A percentile compares a stretch with the other conserved stretches of the same genome.
Conservation (phyloP, 2,329 filamentous ascomycete genomes). For the Davidsoniella neocaledoniae region DNA sequence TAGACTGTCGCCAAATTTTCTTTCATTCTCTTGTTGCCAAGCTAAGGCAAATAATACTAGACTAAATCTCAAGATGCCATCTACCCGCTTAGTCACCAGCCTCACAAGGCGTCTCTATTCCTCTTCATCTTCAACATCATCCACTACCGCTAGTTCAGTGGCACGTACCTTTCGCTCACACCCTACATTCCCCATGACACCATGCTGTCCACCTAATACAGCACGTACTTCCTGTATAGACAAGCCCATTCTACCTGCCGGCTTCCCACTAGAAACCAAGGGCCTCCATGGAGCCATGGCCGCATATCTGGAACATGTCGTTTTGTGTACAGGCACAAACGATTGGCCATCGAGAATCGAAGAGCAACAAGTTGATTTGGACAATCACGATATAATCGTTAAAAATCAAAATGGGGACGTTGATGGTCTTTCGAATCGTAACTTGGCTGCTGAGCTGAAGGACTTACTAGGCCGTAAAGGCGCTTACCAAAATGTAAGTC, state of each 20-base stretch:
- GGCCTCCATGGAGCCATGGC: constrained; percentile 42
- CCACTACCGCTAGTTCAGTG: neutral
- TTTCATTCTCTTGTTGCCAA: too few species aligned
- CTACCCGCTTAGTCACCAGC: too few species aligned
- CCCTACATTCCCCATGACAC: constrained; percentile 4
- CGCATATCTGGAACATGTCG: constrained; percentile 62
- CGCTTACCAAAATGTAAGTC: constrained; percentile 45
- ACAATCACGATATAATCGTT: constrained; percentile 19
- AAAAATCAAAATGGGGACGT: neutral
- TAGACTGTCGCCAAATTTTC: too few species aligned
- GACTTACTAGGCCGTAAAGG: constrained; percentile 50
- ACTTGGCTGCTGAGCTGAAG: constrained; percentile 57
- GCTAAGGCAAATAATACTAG: too few species aligned
- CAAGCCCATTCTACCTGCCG: constrained; percentile 44
- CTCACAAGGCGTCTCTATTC: too few species aligned
- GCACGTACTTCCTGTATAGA: constrained; percentile 37
- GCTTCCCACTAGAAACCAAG: constrained; percentile 50
- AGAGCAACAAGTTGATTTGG: constrained; percentile 24
- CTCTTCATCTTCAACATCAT: neutral
- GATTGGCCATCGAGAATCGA: constrained; percentile 80
- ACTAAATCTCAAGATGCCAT: neutral
- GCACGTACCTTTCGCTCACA: neutral
- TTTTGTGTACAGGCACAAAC: constrained; percentile 63
- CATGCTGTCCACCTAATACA: neutral
- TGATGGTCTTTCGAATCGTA: constrained; percentile 16